Conservation (phyloP, 495 filamentous ascomycete species). For the Paragyromitra xinjiangensis region DNA sequence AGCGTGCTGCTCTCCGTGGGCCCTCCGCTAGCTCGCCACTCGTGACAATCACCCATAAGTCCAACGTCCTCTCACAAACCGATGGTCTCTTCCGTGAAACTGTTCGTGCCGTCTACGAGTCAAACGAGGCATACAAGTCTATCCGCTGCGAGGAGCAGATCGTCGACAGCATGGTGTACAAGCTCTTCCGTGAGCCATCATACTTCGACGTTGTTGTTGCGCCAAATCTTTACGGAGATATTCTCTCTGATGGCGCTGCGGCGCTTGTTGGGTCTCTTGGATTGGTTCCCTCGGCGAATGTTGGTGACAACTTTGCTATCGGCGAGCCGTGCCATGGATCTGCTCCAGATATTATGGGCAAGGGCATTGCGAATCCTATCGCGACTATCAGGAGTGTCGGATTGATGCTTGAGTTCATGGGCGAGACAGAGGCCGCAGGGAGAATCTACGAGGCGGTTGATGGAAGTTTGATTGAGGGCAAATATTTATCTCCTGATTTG, state of each 20-base stretch:
- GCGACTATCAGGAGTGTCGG: slow-evolving; percentile 90
- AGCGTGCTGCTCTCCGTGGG: slow-evolving; percentile 80
- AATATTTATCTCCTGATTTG: slow-evolving; percentile 85
- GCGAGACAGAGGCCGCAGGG: slow-evolving; percentile 83
- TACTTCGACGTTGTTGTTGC: slow-evolving; percentile 98
- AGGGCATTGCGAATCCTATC: slow-evolving; percentile 93
- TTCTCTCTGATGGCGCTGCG: slow-evolving; percentile 93
- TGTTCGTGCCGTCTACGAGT: slow-evolving; percentile 65
- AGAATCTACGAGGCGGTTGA: slow-evolving; percentile 92
- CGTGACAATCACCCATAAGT: slow-evolving; percentile 98
- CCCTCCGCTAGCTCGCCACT: slow-evolving; percentile 61
- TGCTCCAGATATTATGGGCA: slow-evolving; percentile 94
- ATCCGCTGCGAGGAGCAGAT: slow-evolving; percentile 94
- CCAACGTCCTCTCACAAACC: slow-evolving; percentile 94
- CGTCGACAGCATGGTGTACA: slow-evolving; percentile 99
- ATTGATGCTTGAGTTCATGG: slow-evolving; percentile 94
- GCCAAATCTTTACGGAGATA: slow-evolving; percentile 97
- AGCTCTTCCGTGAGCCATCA: slow-evolving; percentile 93
- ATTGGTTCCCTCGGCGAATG: slow-evolving; percentile 94
- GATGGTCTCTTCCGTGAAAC: slow-evolving; percentile 94
- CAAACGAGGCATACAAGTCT: slow-evolving; percentile 67
- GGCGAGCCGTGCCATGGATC: slow-evolving; percentile 98
- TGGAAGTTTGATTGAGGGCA: slow-evolving; percentile 84
- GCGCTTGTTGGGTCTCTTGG: slow-evolving; percentile 94
- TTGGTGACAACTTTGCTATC: slow-evolving; percentile 92